These are phyloP conservation scores for Leptosphaerulina australis DNA, from an alignment of 2,329 filamentous ascomycete genomes.

Conservation along the genomic window DNA sequence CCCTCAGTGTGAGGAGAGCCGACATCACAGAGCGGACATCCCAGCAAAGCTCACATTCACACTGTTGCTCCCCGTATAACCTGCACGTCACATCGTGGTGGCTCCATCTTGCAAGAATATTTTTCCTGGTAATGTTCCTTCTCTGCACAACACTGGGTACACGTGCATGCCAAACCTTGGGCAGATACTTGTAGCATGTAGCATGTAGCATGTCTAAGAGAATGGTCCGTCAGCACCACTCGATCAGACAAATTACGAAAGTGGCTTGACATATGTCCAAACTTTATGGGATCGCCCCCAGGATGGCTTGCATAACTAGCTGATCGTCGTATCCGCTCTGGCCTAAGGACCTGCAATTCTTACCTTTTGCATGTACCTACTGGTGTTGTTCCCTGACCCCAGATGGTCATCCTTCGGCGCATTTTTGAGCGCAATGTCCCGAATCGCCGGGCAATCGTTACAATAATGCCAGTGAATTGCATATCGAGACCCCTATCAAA, in stretches of 20 bases:
- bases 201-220: too few species aligned
- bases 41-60: background rate
- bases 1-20: constrained; percentile 34
- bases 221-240: background rate
- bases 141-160: background rate
- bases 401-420: background rate
- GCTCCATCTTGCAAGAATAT: background rate
- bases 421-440: background rate
- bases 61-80: background rate
- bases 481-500: background rate
- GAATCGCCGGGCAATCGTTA: background rate
- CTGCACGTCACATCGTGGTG: constrained; percentile 3
- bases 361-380: background rate
- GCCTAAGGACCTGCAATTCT: background rate
- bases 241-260: background rate
- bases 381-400: background rate
- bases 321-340: background rate
- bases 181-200: too few species aligned
- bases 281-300: background rate
- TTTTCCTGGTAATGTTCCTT: background rate
- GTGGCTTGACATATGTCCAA: background rate
- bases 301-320: background rate
- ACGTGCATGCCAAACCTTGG: too few species aligned
- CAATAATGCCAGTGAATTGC: background rate
- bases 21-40: constrained; percentile 26